Percentiles rank a stretch among this genome's conserved stretches.
phyloP scores from a whole-genome alignment of 2,329 filamentous ascomycete species.

The Teratosphaeriaceae sp. region DNA sequence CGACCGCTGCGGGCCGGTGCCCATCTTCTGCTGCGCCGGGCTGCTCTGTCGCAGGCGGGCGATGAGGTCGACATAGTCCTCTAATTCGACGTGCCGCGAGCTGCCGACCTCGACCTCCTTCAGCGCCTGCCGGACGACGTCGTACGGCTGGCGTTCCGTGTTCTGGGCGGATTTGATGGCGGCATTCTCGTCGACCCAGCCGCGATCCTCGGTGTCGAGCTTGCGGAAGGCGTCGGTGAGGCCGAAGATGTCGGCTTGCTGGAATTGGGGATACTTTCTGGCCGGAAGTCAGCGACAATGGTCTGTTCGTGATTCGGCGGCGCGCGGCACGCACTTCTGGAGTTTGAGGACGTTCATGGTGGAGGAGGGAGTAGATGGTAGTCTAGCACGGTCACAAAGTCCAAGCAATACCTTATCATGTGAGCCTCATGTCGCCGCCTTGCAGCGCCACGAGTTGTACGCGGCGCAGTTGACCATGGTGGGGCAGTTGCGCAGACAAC shows the following conservation, averaged over 20 bases:
- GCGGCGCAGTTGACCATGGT: no score
- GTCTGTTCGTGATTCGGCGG: conserved; percentile 12
- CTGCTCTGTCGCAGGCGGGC: conserved; percentile 61
- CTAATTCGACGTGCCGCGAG: conserved; percentile 87
- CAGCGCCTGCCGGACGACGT: conserved; percentile 90
- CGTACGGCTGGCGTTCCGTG: conserved; percentile 91
- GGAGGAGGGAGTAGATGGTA: no score
- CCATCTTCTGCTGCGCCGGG: conserved; percentile 46
- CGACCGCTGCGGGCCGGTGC: conserved; percentile 49
- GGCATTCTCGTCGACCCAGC: conserved; percentile 92
- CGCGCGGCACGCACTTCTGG: conserved; percentile 58
- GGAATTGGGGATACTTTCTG: conserved; percentile 97
- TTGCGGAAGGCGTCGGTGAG: conserved; percentile 92
- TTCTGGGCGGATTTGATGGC: conserved; percentile 94
- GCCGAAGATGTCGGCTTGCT: conserved; percentile 87
- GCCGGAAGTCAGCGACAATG: conserved; percentile 16
- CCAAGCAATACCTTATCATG: no score
- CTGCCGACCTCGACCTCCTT: conserved; percentile 97
- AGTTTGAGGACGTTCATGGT: conserved; percentile 92
- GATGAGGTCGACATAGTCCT: conserved; percentile 94
- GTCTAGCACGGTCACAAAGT: no score
- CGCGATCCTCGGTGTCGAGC: conserved; percentile 94
- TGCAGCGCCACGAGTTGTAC: no score
- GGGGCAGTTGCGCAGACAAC: no score
- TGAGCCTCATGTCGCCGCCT: no score